phyloP scores from a whole-genome alignment of 257 asterid genomes.

The Fraxinus cuspidata region DNA sequence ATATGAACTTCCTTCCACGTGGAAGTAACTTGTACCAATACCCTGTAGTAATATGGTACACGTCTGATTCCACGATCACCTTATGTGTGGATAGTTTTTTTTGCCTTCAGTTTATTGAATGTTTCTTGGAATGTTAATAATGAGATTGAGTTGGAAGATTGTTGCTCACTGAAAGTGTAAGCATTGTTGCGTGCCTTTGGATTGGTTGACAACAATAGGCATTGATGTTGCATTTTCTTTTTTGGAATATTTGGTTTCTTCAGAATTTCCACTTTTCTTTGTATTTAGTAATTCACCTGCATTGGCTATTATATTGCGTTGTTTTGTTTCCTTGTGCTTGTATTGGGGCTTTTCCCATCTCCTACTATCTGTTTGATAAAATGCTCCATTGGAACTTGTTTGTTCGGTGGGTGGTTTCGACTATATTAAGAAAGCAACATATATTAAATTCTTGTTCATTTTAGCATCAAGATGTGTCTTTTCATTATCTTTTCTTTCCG shows the following conservation, averaged over 20 bases:
- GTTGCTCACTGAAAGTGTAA: too few relatives aligned
- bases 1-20: not conserved
- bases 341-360: not conserved
- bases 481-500: not conserved
- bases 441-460: too few relatives aligned
- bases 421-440: not conserved
- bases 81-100: not conserved
- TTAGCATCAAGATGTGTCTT: not conserved
- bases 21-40: conserved; percentile 10
- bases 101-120: not conserved
- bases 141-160: conserved; percentile 2
- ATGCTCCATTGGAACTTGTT: conserved; percentile 29
- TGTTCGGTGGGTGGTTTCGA: not conserved
- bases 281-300: too few relatives aligned
- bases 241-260: too few relatives aligned
- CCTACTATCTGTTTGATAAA: conserved; percentile 44
- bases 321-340: conserved; percentile 40
- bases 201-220: too few relatives aligned
- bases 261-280: too few relatives aligned
- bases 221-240: too few relatives aligned
- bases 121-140: not conserved
- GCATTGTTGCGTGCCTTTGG: too few relatives aligned
- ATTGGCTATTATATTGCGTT: too few relatives aligned
- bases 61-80: conserved; percentile 16
- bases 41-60: conserved; percentile 9